phyloP scores from a whole-genome alignment of 2,329 filamentous ascomycete species.

The Penicillium concentricum region DNA sequence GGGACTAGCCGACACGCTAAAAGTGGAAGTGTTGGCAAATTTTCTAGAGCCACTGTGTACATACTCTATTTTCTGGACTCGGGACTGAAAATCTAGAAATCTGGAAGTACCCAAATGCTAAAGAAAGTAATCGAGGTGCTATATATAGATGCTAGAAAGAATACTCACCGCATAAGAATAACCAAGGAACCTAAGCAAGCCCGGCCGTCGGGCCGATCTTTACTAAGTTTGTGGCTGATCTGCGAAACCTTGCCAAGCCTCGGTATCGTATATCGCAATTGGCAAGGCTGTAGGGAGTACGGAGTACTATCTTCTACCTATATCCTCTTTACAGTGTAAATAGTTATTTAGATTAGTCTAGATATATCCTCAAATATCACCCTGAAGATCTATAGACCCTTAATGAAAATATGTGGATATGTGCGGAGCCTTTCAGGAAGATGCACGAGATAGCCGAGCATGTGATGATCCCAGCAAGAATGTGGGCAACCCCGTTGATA shows the following conservation, averaged over 20 bases:
- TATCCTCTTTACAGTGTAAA: background rate
- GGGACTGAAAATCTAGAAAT: background rate
- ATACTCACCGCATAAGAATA: slow-evolving; percentile 7
- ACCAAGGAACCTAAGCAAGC: slow-evolving; percentile 11
- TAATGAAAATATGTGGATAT: slow-evolving; percentile 6
- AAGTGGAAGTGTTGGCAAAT: background rate
- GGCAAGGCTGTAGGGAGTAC: background rate
- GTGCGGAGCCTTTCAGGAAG: slow-evolving; percentile 16
- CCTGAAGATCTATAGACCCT: background rate
- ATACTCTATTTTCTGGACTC: background rate
- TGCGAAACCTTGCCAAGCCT: slow-evolving; percentile 24
- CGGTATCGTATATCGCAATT: slow-evolving; percentile 4
- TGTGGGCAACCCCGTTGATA: slow-evolving; percentile 3
- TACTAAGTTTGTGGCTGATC: slow-evolving; percentile 22
- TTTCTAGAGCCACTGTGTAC: background rate
- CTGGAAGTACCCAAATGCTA: background rate
- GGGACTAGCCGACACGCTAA: slow-evolving; percentile 9
- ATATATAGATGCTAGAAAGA: background rate
- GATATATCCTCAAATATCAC: background rate
- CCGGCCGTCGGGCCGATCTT: slow-evolving; percentile 17
- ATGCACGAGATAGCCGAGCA: slow-evolving; percentile 26
- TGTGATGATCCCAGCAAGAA: slow-evolving; percentile 21
- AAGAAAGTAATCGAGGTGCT: background rate
- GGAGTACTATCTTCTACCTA: background rate
- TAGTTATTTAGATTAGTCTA: background rate